Conservation (phyloP, 106 monocot species). For the Platanthera zijinensis region DNA sequence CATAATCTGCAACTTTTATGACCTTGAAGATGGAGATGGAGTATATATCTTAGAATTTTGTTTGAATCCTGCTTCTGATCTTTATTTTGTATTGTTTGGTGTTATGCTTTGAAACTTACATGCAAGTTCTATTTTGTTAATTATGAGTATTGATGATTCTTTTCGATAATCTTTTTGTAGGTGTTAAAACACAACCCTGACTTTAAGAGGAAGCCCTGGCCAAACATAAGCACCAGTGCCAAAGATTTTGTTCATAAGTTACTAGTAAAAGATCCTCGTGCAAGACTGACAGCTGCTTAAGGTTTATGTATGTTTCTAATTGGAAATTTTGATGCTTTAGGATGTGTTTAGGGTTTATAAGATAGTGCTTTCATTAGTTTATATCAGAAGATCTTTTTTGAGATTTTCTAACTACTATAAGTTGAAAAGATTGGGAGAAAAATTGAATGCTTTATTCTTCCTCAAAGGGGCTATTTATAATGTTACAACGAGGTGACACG, state of each 20-base stretch:
- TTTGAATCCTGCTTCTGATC: neutral
- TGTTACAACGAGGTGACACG: too few species aligned
- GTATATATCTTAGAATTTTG: neutral
- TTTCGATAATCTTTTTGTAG: constrained; percentile 21
- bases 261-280: constrained; percentile 74
- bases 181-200: constrained; percentile 88
- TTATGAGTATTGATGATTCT: neutral
- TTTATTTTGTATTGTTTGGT: neutral
- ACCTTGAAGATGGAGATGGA: neutral
- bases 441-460: too few species aligned
- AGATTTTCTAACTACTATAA: neutral
- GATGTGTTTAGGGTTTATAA: too few species aligned
- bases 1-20: neutral
- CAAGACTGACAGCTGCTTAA: constrained; percentile 86
- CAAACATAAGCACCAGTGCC: constrained; percentile 60
- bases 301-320: constrained; percentile 70
- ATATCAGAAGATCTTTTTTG: neutral
- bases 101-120: neutral
- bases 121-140: neutral
- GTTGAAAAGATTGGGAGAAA: too few species aligned
- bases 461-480: too few species aligned
- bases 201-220: constrained; percentile 89
- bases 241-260: constrained; percentile 89
- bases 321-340: neutral
- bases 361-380: neutral